Evolutionary conservation across 2,329 filamentous ascomycete genomes (phyloP), one percentile per base, ranked within the genome.

Genomic region (Lachnellula arida): DNA sequence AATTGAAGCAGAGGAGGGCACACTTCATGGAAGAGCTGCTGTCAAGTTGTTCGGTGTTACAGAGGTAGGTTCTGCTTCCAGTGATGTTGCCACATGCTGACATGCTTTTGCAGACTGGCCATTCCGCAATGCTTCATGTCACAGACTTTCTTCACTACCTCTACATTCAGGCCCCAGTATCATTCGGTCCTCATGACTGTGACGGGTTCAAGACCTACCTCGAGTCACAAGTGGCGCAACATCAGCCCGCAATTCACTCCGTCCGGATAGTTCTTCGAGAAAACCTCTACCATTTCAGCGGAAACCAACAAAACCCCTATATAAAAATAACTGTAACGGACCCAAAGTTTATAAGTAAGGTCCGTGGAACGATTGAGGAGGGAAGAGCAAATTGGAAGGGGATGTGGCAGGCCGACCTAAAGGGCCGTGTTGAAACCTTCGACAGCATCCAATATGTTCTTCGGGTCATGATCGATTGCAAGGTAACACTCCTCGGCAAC

Each of bases 391-490:
- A 97, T 69, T 97, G 91, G 81, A 96, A 93, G 71, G 85, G 87
- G 4, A 79, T 97, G 72, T 99, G 94, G 93, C 88, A 85, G 63
- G 81, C 77, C 19, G 76, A 79, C 15, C 81, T 82, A 6, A 79
- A 80, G 5, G 82, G 81, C 19, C 88, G 88, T 19, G 85, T 97
- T 61, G 81, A 92, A 71, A 97, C 94, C 0, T 99, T 93, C 67
- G 94, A 99, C 76, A 97, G 87, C 64, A 92, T 99, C 55, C 90
- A 96, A 77, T 99, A 97, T 69, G 84, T 97, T 25, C 74, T 97
- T 62, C 83, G 94, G 51, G 97, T 99, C 74, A 99, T 99, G 94
- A 93, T 99, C 49, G 94, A 99, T 72, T 95, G 89, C 63, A 88
- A 92, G 72, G 86, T 89, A 76, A 64, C 75, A 51, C 54, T 46